These are phyloP conservation scores for Leccinum subfulvum DNA, from an alignment of 1,284 basidiomycete species.

Conservation along the genomic window DNA sequence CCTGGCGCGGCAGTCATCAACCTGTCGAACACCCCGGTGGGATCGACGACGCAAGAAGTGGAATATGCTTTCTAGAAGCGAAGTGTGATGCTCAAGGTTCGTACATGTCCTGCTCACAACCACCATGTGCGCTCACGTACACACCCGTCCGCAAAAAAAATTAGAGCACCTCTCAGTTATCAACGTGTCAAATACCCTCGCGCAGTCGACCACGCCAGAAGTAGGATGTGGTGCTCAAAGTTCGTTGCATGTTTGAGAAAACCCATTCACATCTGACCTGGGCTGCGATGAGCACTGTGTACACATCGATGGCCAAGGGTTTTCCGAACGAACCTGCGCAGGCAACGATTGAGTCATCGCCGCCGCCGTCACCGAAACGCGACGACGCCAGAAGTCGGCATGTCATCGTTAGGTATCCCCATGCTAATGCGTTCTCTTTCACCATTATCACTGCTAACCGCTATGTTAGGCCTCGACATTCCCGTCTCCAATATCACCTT, in stretches of 20 bases:
- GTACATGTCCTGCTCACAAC: no score
- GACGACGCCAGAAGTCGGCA: slow-evolving; percentile 21
- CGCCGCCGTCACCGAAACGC: slow-evolving; percentile 37
- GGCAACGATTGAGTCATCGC: slow-evolving; percentile 12
- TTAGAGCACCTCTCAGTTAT: no score
- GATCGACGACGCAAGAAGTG: no score
- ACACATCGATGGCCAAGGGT: slow-evolving; percentile 4
- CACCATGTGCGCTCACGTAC: no score
- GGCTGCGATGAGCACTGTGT: slow-evolving; percentile 2
- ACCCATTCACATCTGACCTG: slow-evolving; percentile 1
- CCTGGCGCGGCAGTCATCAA: no score
- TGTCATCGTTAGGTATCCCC: slow-evolving; percentile 31
- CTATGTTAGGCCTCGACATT: slow-evolving; percentile 28
- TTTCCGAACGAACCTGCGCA: neutral
- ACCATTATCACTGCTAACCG: slow-evolving; percentile 12
- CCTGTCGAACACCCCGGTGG: no score
- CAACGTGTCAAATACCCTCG: no score
- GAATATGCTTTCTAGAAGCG: no score
- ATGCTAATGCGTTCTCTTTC: slow-evolving; percentile 16
- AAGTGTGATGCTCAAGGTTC: no score
- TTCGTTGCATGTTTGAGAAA: neutral
- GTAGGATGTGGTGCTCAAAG: no score
- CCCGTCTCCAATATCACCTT: slow-evolving; percentile 33
- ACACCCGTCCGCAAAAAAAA: no score
- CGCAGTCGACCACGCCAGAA: no score